Percentiles rank a stretch among this genome's conserved stretches.
Evolutionary conservation across 2,329 filamentous ascomycete species (phyloP).

Genomic region (Penicillium digitatum): DNA sequence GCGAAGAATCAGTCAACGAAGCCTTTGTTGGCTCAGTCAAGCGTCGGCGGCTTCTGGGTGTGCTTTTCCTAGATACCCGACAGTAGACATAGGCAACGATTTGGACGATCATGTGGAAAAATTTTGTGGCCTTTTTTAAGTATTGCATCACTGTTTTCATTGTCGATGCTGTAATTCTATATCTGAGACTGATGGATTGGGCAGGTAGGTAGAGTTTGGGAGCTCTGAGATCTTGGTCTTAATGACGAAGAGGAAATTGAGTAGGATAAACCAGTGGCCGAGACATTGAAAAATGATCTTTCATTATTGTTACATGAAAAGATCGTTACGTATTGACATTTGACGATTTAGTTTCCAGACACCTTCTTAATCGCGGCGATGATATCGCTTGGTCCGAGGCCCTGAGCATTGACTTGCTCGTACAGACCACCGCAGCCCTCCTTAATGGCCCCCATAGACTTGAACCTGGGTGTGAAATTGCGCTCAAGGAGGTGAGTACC

Average conservation of each 20-base stretch:
- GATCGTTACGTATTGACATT: background rate
- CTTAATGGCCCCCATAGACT: slow-evolving; percentile 37
- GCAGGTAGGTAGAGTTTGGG: background rate
- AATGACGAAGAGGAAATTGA: background rate
- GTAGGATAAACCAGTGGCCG: background rate
- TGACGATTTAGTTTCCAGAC: slow-evolving; percentile 17
- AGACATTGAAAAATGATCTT: background rate
- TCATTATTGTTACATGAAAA: background rate
- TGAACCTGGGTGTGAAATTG: slow-evolving; percentile 37
- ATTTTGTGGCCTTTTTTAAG: slow-evolving; percentile 23
- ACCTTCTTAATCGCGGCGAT: slow-evolving; percentile 28
- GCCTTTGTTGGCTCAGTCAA: slow-evolving; percentile 44
- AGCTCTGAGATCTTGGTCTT: background rate
- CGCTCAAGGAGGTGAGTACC: slow-evolving; percentile 38
- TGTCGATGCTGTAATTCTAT: background rate
- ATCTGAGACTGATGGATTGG: slow-evolving; percentile 23
- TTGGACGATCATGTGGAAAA: slow-evolving; percentile 48
- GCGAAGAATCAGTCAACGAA: slow-evolving; percentile 50
- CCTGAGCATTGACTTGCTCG: slow-evolving; percentile 39
- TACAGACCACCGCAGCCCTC: slow-evolving; percentile 40
- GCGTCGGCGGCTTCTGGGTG: slow-evolving; percentile 39
- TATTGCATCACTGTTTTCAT: rapidly evolving
- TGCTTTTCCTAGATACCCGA: slow-evolving; percentile 53
- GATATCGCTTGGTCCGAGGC: slow-evolving; percentile 36
- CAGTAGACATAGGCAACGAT: slow-evolving; percentile 51